Evolutionary conservation across 2,329 filamentous ascomycete species (phyloP).

Genomic region (Sporothrix globosa): DNA sequence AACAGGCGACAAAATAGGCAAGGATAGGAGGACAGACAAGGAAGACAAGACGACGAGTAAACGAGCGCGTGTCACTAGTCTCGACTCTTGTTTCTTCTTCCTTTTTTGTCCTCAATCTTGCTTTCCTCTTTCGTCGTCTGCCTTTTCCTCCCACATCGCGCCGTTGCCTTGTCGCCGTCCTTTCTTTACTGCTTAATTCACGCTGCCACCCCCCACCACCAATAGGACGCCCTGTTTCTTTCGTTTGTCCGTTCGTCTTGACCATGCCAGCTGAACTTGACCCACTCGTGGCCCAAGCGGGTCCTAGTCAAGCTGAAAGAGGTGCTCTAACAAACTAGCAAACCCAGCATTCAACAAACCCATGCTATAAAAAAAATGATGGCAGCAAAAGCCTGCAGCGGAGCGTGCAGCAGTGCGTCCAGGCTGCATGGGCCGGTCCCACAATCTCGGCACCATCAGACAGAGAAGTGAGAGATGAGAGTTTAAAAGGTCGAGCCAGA

Average conservation of each 20-base stretch:
- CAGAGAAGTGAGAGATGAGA: not conserved
- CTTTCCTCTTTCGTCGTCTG: too few species aligned
- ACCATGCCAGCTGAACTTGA: conserved; percentile 34
- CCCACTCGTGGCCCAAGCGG: conserved; percentile 30
- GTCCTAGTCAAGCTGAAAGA: conserved; percentile 32
- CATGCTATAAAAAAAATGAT: conserved; percentile 24
- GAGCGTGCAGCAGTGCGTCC: conserved; percentile 29
- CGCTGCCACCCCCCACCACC: conserved; percentile 4
- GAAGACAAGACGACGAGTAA: not conserved
- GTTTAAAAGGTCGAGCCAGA: not conserved
- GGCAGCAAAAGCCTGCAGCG: conserved; percentile 15
- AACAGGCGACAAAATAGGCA: not conserved
- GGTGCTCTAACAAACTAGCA: not conserved
- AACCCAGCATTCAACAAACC: too few species aligned
- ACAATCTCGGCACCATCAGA: conserved; percentile 17
- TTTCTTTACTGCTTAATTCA: not conserved
- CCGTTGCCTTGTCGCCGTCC: not conserved
- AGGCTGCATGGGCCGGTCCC: conserved; percentile 22
- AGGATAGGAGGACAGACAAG: not conserved
- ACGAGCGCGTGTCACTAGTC: not conserved
- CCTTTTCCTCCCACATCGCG: not conserved
- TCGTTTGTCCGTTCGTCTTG: conserved; percentile 4
- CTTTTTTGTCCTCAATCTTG: too few species aligned
- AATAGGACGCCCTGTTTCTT: conserved; percentile 26
- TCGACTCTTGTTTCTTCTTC: not conserved